These are phyloP conservation scores for Vicia faba DNA, from an alignment of 306 rosid species.

Conservation along the genomic window DNA sequence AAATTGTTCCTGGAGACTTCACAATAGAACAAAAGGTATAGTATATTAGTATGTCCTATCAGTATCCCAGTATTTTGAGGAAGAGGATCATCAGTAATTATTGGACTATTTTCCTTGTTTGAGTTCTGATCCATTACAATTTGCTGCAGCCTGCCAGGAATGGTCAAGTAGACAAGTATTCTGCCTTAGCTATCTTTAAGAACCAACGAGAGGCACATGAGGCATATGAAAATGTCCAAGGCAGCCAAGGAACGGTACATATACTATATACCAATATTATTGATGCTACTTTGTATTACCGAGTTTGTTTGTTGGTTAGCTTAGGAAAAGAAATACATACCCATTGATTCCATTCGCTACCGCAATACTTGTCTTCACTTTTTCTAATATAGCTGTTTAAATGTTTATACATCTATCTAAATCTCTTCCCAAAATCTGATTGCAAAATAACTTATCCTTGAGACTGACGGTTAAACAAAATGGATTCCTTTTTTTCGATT, in stretches of 20 bases:
- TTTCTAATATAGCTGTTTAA: not conserved
- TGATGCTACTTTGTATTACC: not conserved
- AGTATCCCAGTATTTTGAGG: constrained; percentile 3
- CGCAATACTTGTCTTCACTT: not conserved
- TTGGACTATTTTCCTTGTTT: constrained; percentile 24
- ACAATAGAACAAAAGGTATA: constrained; percentile 65
- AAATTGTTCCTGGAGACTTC: constrained; percentile 60
- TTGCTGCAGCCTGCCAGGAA: no score
- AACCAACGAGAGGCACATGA: constrained; percentile 56
- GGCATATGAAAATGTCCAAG: constrained; percentile 59
- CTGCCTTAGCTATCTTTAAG: constrained; percentile 61
- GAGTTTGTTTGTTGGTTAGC: constrained; percentile 17
- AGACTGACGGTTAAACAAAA: constrained; percentile 9
- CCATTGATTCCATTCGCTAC: constrained; percentile 19
- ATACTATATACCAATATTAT: not conserved
- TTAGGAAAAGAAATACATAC: constrained; percentile 5
- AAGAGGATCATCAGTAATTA: constrained; percentile 23
- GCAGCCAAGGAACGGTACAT: constrained; percentile 55
- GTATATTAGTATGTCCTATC: not conserved
- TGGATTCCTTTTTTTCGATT: constrained; percentile 14
- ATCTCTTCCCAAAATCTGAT: constrained; percentile 8
- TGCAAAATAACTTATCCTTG: not conserved
- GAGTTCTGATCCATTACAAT: constrained; percentile 22
- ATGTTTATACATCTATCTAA: not conserved
- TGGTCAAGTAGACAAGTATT: constrained; percentile 29